Base-by-base conservation (phyloP, 2,329 filamentous ascomycete genomes). In the Cladosporium sp. region DNA sequence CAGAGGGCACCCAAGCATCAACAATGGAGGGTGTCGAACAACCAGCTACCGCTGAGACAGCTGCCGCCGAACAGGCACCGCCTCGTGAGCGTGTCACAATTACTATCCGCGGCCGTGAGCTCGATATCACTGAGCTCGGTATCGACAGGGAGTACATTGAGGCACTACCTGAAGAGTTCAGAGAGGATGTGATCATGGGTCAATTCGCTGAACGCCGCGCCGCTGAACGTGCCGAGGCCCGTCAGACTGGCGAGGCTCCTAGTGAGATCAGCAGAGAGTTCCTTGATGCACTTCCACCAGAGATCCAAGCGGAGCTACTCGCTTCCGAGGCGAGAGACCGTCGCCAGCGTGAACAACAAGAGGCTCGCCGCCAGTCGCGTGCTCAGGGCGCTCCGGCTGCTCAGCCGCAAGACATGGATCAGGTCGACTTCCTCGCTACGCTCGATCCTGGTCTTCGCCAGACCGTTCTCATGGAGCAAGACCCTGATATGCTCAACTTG, bases 141-240 rank as follows among this genome's bases (percentile, higher is more conserved):
- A 98, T 99, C 72, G 95, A 99, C 75, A 87, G 91, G 18, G 93
- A 96, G 65, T 99, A 97, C 78, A 86, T 99, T 7, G 92, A 95
- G 66, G 96, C 94, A n/a, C 82, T 99, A n/a, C 95, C 95, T 0
- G 95, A 99, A 72, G 96, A 99, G 67, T 89, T 98, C 75, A 87
- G 95, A 55, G 94, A 98, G 77, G 95, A 99, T 76, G 95, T 99
- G 58, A 91, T 99, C 69, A 92, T 96, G 77, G 89, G 93, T 68
- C 93, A 96, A 66, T 86, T 97, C 69, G 92, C 91, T 62, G 89
- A 92, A 69, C 88, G 94, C 68, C 61, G 61, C 52, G 90, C 90
- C 8, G 55, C 55, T 23, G 44, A 65, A 46, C 55, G 56, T 26
- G 58, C 65, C 28, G 88, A 95, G 77, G 91, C 92, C 78, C 89